Evolutionary conservation across 148 eudicot genomes (phyloP), one percentile per base, ranked within the genome.

Genomic region (Chenopodium formosanum): DNA sequence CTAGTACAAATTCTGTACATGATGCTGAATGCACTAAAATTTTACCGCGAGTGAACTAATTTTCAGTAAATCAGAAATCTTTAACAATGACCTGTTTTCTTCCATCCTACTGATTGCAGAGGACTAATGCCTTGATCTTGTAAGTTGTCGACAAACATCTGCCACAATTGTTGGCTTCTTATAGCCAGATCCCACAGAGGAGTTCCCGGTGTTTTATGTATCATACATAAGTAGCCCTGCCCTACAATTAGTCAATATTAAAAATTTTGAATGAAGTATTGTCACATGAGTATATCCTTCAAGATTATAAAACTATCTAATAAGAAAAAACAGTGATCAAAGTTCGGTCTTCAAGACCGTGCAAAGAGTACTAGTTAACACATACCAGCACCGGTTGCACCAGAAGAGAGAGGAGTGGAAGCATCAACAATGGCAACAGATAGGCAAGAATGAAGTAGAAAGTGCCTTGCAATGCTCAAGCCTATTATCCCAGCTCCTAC

Each of bases 221-320:
- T 87, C 94, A 90, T 91, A 95, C 95, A 95, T 85, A 95, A 75
- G 83, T 91, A 93, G 1, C 98, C 98, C 85, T 95, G 96, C 64
- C 98, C 98, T 94, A 50, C 53, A 50, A 50, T 12, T 50, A 6
- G 44, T 40, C 44, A 40, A 6, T 40, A 40, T 34, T 34, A 34
- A 34, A 5, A 4, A 3, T 34, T 34, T 34, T 34, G 40, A 34
- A 34, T 34, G 40, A 34, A 34, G 40, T 34, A 34, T 34, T 34
- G 40, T n/a, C 19, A 27, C 29, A 60, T 23, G 25, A 63, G 0
- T 74, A 44, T 19, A 1, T 48, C 0, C 27, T 37, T 10, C 1
- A 76, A 25, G 4, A 58, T 48, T 48, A 48, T 48, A 12, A 11
- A 2, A 48, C 52, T 47, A 10, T 47, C 9, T 10, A 48, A 48